Base-by-base conservation (phyloP, 2,329 filamentous ascomycete species). In the Ilyonectria destructans region DNA sequence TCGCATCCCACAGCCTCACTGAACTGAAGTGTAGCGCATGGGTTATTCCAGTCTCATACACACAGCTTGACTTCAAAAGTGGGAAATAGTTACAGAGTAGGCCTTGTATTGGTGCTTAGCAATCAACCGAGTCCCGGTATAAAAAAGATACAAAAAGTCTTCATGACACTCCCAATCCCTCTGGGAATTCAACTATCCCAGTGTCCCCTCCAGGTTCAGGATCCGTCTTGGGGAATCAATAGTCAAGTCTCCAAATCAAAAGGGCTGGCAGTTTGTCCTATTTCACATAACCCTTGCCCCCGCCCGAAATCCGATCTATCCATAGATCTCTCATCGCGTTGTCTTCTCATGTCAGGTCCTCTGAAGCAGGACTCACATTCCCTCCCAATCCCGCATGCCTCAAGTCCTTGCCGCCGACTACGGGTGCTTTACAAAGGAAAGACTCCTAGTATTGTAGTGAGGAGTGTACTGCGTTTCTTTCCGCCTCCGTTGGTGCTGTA, bases 371-470 rank as follows among this genome's bases (percentile, higher is more conserved):
- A 26, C 37, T 54, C 31, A 26, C 43, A 58, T 48, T 58, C 46
- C 48, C 48, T 60, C 40, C 55, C 48, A n/a, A 48, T 40, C 26
- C 51, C 51, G 52, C 33, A 45, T 57, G 21, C 31, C 43, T 63
- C 31, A 58, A 26, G 33, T 57, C 58, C 9, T 58, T 23, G 21
- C 37, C 37, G 54, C 63, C 51, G 52, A 65, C 56, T 48, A 64
- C 57, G 52, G 57, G 35, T 33, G 31, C 61, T 52, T 61, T 51
- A 68, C 67, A 72, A 66, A 71, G 71, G 54, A 76, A 74, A 61
- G 61, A 63, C 59, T 72, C 68, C 17, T 63, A 52, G 55, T 68
- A 63, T 63, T 67, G 67, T 49, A 62, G 33, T 48, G 56, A 55
- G 26, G 51, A 54, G 54, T 63, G 23, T 46, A 48, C 58, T 63